Base-by-base conservation (phyloP, 2,329 filamentous ascomycete genomes). In the Trichoderma lentiforme region DNA sequence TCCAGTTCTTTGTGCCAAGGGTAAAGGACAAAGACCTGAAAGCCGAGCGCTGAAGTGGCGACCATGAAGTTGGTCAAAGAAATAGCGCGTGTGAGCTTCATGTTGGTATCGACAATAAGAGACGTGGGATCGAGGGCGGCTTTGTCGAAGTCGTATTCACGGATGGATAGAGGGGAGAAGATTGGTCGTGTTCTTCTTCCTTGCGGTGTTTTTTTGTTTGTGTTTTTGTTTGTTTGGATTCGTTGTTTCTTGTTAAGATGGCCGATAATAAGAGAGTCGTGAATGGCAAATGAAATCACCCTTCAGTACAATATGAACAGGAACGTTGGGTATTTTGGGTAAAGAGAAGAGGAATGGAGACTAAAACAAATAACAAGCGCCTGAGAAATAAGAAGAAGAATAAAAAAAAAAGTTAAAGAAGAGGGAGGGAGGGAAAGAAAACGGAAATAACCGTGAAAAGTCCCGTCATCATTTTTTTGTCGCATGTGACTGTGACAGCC, bases 1-100 rank as follows among this genome's bases (percentile, higher is more conserved):
- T 68, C 65, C 3, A 68, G 24, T 32, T 68, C 65, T 5, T 68
- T 68, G 26, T 68, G 65, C 65, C 65, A 68, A 18, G 65, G 65
- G 12, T 68, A 68, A 4, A 68, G 34, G 12, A 68, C 65, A 47
- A 68, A 68, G n/a, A 68, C 65, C 39, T 68, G 65, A n/a, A 68
- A 68, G 53, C 65, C 65, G 24, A 68, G 65, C 6, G 65, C 65
- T 24, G 65, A 68, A 32, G 24, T 58, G 18, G 65, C 65, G 65
- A 68, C 65, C 65, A 68, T 68, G 18, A 68, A 68, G 34, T 68
- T 68, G 65, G 65, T 68, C 53, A 68, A 34, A 24, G 65, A 68
- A 32, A 68, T 68, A 34, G 34, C 65, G 53, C 65, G 65, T n/a
- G 65, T 68, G 4, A 68, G 18, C 28, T 36, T 57, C 65, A 68